Percentiles rank a stretch among this genome's conserved stretches.
These are phyloP conservation scores for Pichia terricola DNA, from an alignment of 1,139 yeast genomes.

Conservation along the genomic window DNA sequence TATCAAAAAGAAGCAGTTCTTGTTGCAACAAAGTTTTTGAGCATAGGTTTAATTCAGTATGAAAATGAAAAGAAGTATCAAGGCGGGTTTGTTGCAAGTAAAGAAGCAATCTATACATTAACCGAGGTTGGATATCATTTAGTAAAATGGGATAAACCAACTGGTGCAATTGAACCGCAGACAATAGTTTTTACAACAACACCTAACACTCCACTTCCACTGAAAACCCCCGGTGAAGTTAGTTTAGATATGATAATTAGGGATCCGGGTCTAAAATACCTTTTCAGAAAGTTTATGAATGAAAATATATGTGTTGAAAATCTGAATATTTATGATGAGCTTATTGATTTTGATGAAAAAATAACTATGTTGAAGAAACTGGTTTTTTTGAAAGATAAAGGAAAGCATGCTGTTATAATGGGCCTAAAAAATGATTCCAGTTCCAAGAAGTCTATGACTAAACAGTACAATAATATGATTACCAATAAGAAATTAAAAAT, in stretches of 20 bases:
- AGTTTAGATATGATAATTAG: slow-evolving; percentile 40
- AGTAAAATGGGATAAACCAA: slow-evolving; percentile 8
- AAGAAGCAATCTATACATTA: slow-evolving; percentile 15
- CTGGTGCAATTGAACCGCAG: neutral
- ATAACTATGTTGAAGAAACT: slow-evolving; percentile 28
- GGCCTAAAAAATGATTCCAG: slow-evolving; percentile 2
- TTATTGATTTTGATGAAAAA: slow-evolving; percentile 35
- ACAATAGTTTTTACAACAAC: neutral
- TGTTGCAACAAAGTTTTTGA: slow-evolving; percentile 49
- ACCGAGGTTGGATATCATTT: slow-evolving; percentile 16
- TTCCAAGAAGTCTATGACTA: neutral
- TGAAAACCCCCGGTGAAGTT: neutral
- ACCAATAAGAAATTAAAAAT: slow-evolving; percentile 14
- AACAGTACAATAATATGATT: neutral
- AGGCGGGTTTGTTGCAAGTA: slow-evolving; percentile 4
- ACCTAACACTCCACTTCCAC: neutral
- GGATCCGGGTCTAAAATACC: slow-evolving; percentile 72
- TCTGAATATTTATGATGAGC: slow-evolving; percentile 56
- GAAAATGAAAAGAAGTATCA: neutral
- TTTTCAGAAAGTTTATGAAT: slow-evolving; percentile 57
- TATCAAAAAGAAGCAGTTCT: slow-evolving; percentile 50
- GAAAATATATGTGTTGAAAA: slow-evolving; percentile 68
- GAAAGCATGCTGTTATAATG: slow-evolving; percentile 7
- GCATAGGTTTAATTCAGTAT: slow-evolving; percentile 28
- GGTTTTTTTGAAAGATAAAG: slow-evolving; percentile 19